These are phyloP conservation scores for Backusella psychrophila DNA, from an alignment of 192 early-diverging fungal genomes.

Conservation along the genomic window DNA sequence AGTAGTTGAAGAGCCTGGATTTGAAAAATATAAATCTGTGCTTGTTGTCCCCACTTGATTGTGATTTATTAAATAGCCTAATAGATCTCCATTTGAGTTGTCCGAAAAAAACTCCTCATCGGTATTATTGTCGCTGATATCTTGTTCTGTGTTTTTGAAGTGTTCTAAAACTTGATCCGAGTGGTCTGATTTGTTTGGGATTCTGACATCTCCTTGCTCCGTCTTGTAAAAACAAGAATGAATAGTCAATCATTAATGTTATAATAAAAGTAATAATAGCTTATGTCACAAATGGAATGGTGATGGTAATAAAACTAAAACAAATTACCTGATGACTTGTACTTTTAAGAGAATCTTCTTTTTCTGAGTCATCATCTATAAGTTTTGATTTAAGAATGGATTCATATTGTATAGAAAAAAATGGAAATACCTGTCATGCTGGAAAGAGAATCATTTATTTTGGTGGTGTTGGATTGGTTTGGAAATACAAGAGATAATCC, in stretches of 20 bases:
- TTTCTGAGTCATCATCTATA: not conserved
- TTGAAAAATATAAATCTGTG: not conserved
- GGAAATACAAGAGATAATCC: not conserved
- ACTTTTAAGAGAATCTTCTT: not conserved
- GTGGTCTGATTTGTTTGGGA: not conserved
- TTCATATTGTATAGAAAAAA: not conserved
- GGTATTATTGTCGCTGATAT: not conserved
- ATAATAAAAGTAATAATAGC: not conserved
- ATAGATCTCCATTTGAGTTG: not conserved
- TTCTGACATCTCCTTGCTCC: not conserved
- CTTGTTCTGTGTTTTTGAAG: not conserved
- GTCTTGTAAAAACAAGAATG: not conserved
- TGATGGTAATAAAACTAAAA: not conserved
- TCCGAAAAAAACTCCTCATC: not conserved
- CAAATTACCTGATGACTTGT: not conserved
- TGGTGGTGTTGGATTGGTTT: not conserved
- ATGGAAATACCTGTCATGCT: not conserved
- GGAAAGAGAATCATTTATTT: not conserved
- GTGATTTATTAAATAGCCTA: not conserved
- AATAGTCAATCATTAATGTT: not conserved
- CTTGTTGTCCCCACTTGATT: not conserved
- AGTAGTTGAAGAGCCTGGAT: not conserved
- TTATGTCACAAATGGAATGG: not conserved
- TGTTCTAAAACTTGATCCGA: not conserved
- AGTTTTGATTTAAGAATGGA: not conserved